These are phyloP conservation scores for Citrus mangshanensis DNA, from an alignment of 345 rosid species.

Conservation along the genomic window DNA sequence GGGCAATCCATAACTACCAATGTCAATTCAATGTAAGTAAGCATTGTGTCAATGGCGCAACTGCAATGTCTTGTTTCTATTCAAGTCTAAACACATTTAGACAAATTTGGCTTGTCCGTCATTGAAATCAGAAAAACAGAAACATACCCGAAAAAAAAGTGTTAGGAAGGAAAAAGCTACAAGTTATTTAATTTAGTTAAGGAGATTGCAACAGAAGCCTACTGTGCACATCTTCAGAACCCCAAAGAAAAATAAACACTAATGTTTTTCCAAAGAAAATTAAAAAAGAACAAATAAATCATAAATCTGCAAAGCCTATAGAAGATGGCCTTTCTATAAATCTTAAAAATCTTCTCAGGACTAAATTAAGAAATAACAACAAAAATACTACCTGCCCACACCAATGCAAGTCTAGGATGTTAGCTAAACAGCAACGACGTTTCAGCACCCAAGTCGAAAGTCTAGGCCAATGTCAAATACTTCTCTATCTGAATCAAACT, in stretches of 20 bases:
- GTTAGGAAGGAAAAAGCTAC: background rate
- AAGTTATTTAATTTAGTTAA: background rate
- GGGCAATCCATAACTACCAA: too few species aligned
- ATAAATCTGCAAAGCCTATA: background rate
- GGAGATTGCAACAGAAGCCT: background rate
- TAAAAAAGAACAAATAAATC: too few species aligned
- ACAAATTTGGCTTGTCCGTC: background rate
- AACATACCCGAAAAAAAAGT: too few species aligned
- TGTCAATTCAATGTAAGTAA: too few species aligned
- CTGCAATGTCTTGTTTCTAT: too few species aligned
- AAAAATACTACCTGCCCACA: background rate
- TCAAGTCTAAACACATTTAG: background rate
- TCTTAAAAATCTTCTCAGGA: too few species aligned
- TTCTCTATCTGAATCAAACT: conserved; percentile 7
- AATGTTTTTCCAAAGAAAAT: too few species aligned
- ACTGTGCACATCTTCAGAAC: background rate
- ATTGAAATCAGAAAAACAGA: background rate
- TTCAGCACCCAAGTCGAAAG: too few species aligned
- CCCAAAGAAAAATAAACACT: too few species aligned
- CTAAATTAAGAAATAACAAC: too few species aligned
- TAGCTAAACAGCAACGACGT: background rate
- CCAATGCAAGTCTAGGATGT: background rate
- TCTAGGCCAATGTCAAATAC: background rate
- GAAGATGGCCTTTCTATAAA: background rate
- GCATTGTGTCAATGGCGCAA: too few species aligned